phyloP scores from a whole-genome alignment of 139 green algal genomes.

The Mychonastes homosphaera region DNA sequence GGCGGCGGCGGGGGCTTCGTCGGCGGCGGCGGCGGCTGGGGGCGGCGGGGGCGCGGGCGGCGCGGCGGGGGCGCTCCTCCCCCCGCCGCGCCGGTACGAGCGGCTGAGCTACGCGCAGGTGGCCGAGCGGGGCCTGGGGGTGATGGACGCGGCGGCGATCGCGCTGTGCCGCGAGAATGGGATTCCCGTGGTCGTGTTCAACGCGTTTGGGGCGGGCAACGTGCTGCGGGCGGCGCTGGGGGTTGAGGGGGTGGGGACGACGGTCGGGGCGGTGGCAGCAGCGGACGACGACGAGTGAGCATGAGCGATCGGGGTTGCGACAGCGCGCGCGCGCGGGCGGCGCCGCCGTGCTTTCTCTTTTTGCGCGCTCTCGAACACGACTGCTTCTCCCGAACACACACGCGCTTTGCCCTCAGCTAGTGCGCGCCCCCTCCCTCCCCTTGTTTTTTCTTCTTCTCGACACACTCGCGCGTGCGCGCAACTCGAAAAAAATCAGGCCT shows the following conservation, averaged over 20 bases:
- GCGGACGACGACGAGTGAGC: not conserved
- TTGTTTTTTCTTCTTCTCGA: too few relatives aligned
- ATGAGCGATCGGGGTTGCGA: too few relatives aligned
- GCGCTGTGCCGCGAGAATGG: conserved; percentile 96
- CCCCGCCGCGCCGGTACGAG: conserved; percentile 16
- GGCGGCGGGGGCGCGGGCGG: conserved; percentile 93
- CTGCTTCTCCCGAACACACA: too few relatives aligned
- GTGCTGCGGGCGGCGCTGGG: conserved; percentile 42
- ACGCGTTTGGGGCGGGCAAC: conserved; percentile 66
- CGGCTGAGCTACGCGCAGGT: conserved; percentile 37
- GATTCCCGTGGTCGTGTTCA: conserved; percentile 92
- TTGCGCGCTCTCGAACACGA: too few relatives aligned
- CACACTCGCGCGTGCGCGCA: too few relatives aligned
- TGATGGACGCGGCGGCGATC: conserved; percentile 97
- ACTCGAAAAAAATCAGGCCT: too few relatives aligned
- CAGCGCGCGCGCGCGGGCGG: too few relatives aligned
- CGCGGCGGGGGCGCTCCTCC: conserved; percentile 54
- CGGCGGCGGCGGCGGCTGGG: conserved; percentile 86
- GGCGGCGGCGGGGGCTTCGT: conserved; percentile 85
- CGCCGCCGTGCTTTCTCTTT: too few relatives aligned
- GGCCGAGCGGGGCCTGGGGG: conserved; percentile 28
- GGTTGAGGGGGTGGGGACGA: conserved; percentile 33
- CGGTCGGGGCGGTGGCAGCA: conserved; percentile 13
- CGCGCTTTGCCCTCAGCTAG: too few relatives aligned
- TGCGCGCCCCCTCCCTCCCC: too few relatives aligned